Conservation (phyloP, 495 filamentous ascomycete genomes). For the Neurospora tetrasperma region DNA sequence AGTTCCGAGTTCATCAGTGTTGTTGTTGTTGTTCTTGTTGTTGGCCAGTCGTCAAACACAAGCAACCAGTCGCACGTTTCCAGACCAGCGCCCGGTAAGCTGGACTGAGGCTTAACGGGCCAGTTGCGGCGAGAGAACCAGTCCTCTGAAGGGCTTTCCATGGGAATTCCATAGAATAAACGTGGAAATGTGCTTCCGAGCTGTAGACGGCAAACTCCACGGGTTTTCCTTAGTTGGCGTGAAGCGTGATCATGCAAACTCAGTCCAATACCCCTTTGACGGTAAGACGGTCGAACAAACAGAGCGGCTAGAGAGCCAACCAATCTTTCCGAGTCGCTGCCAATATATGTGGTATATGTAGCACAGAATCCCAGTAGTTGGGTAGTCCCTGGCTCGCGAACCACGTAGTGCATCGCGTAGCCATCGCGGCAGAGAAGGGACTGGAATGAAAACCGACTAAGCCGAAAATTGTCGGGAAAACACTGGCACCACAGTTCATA, state of each 20-base stretch:
- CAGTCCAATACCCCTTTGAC: slow-evolving; percentile 44
- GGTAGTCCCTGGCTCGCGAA: slow-evolving; percentile 39
- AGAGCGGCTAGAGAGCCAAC: slow-evolving; percentile 50
- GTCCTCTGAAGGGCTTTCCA: slow-evolving; percentile 34
- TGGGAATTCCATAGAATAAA: slow-evolving; percentile 46
- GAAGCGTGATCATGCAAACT: slow-evolving; percentile 47
- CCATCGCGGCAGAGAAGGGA: slow-evolving; percentile 48
- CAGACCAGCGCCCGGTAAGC: slow-evolving; percentile 31
- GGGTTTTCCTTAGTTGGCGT: slow-evolving; percentile 39
- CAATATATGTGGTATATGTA: slow-evolving; percentile 48
- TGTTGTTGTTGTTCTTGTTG: slow-evolving; percentile 10
- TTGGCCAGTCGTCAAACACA: slow-evolving; percentile 41
- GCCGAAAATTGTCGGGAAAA: slow-evolving; percentile 34
- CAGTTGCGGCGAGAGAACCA: slow-evolving; percentile 52
- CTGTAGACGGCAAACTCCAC: slow-evolving; percentile 45
- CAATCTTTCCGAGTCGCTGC: slow-evolving; percentile 39
- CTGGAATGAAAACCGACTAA: slow-evolving; percentile 35
- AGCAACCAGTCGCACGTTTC: slow-evolving; percentile 49
- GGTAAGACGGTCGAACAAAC: slow-evolving; percentile 44
- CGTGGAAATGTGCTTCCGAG: slow-evolving; percentile 53
- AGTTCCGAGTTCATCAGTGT: slow-evolving; percentile 26
- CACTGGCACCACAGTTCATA: slow-evolving; percentile 43
- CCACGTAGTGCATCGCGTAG: slow-evolving; percentile 53
- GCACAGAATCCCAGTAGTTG: slow-evolving; percentile 49
- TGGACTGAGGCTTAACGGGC: slow-evolving; percentile 35